Percentiles rank a stretch among this genome's conserved stretches.
Conservation (phyloP, 1,139 yeast genomes). For the Kurtzmaniella quercitrusa region DNA sequence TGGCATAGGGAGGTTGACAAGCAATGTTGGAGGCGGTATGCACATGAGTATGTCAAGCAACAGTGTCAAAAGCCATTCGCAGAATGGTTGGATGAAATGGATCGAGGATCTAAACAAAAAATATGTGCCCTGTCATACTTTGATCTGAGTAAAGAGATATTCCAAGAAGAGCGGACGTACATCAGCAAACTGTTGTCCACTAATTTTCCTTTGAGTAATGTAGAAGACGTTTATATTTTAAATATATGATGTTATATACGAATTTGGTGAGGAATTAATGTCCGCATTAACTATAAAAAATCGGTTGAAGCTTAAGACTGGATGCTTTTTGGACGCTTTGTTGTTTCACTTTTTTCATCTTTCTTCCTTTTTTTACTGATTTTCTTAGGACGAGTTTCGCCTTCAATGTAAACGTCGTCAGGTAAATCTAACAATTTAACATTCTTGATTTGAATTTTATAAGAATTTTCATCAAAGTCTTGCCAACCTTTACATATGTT, state of each 20-base stretch:
- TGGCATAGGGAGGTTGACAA: neutral
- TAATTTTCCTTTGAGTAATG: neutral
- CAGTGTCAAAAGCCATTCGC: neutral
- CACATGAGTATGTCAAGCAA: neutral
- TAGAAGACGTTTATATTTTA: neutral
- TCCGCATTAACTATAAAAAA: neutral
- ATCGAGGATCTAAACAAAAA: too few relatives aligned
- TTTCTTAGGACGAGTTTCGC: slow-evolving; percentile 69
- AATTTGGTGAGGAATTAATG: neutral
- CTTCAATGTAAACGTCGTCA: slow-evolving; percentile 76
- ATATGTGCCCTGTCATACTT: too few relatives aligned
- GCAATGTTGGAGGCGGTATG: neutral
- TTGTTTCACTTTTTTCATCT: slow-evolving; percentile 10
- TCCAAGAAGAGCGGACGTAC: neutral
- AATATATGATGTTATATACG: neutral
- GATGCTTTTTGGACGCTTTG: slow-evolving; percentile 17
- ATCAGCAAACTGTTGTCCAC: neutral
- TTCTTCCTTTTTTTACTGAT: slow-evolving; percentile 24
- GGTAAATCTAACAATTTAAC: slow-evolving; percentile 82
- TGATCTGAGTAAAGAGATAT: too few relatives aligned
- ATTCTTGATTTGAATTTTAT: slow-evolving; percentile 65
- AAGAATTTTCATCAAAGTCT: slow-evolving; percentile 56
- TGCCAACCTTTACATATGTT: slow-evolving; percentile 73
- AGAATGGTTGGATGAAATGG: too few relatives aligned
- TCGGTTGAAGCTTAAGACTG: neutral